These are phyloP conservation scores for Metarhizium sp. DNA, from an alignment of 2,329 filamentous ascomycete genomes.

Conservation along the genomic window DNA sequence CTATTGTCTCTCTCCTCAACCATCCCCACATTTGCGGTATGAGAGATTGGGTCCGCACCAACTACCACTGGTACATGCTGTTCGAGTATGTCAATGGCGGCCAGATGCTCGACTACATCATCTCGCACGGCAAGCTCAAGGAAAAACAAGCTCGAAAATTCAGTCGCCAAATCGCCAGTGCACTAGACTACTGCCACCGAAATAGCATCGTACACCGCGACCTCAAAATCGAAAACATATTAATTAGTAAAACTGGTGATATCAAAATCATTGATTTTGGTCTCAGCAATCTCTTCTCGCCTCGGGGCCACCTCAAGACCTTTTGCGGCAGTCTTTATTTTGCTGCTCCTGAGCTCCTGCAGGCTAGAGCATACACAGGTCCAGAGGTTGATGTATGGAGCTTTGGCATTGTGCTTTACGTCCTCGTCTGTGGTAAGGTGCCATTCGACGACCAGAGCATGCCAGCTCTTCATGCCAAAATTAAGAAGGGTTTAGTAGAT, in stretches of 20 bases:
- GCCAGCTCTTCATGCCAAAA: constrained; percentile 95
- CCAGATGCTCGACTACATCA: constrained; percentile 99
- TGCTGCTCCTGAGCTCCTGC: constrained; percentile 86
- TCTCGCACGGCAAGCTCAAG: constrained; percentile 93
- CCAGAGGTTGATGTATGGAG: constrained; percentile 98
- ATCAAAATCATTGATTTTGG: constrained; percentile 99
- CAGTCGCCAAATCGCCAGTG: constrained; percentile 91
- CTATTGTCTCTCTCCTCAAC: constrained; percentile 87
- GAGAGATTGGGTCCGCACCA: constrained; percentile 88
- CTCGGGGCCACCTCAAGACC: constrained; percentile 77
- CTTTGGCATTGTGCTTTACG: constrained; percentile 95
- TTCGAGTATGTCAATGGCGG: constrained; percentile 98
- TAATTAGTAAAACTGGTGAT: constrained; percentile 97
- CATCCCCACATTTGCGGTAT: constrained; percentile 96
- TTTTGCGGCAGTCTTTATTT: constrained; percentile 98
- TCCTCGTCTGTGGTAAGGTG: constrained; percentile 93
- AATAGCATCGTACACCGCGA: constrained; percentile 98
- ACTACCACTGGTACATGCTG: constrained; percentile 99
- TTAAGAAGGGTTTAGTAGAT: constrained; percentile 93
- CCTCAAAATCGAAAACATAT: constrained; percentile 96
- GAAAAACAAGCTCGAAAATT: constrained; percentile 98
- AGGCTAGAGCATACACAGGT: constrained; percentile 88
- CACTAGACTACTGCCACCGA: constrained; percentile 92
- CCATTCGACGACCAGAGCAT: constrained; percentile 99
- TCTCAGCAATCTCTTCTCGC: constrained; percentile 90